Conservation (phyloP, 1,284 basidiomycete genomes). For the Tremellales sp. region DNA sequence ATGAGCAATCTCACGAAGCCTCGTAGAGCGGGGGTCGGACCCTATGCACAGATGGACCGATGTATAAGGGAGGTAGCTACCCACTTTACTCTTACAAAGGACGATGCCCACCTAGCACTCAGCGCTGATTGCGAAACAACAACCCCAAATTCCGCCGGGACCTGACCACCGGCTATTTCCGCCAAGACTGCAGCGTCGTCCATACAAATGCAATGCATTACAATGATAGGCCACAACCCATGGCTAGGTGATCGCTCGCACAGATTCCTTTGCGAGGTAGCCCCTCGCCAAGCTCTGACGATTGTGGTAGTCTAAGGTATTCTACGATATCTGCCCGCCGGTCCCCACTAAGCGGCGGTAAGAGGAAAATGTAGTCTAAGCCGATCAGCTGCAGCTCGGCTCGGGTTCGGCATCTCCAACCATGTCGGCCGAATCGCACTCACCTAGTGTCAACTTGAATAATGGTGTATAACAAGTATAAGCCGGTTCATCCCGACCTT, state of each 20-base stretch:
- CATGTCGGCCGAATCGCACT: conserved; percentile 5
- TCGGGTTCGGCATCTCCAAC: neutral
- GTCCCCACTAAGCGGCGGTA: conserved; percentile 36
- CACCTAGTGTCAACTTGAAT: conserved; percentile 76
- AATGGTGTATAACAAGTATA: conserved; percentile 47
- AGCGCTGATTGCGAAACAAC: no score
- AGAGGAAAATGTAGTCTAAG: conserved; percentile 77
- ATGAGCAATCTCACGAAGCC: no score
- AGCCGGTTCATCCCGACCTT: conserved; percentile 58
- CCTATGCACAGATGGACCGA: no score
- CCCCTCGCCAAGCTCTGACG: conserved; percentile 64
- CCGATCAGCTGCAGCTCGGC: conserved; percentile 9
- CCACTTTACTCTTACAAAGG: no score
- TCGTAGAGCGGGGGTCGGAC: no score
- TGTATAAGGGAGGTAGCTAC: no score
- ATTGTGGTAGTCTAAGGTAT: conserved; percentile 62
- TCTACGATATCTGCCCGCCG: conserved; percentile 54
- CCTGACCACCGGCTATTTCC: no score
- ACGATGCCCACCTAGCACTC: no score
- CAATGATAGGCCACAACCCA: conserved; percentile 50
- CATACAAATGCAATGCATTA: no score
- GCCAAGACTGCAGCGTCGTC: no score
- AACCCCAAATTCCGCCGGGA: no score
- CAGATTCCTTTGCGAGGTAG: conserved; percentile 74
- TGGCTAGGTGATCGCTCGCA: conserved; percentile 81